Evolutionary conservation across 2,329 filamentous ascomycete genomes (phyloP).

Genomic region (Aureobasidium sp.): DNA sequence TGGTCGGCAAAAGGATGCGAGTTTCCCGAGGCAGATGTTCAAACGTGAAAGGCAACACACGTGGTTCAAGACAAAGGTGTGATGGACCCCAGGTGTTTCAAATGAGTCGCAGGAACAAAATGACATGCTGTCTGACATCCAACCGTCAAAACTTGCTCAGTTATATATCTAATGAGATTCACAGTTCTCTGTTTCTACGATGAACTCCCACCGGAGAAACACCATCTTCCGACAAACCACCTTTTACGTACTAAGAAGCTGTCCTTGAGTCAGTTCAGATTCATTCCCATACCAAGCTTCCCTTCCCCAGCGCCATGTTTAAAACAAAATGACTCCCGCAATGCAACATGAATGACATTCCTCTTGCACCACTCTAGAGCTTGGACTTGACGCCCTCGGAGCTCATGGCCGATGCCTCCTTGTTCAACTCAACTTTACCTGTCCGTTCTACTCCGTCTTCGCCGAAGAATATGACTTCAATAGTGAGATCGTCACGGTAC

Average conservation of each 20-base stretch:
- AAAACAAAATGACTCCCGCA: neutral
- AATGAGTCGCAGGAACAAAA: neutral
- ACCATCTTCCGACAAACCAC: neutral
- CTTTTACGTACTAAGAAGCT: neutral
- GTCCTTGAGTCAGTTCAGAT: neutral
- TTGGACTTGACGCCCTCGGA: slow-evolving; percentile 16
- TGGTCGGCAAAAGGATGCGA: too few relatives aligned
- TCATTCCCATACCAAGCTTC: neutral
- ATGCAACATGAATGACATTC: neutral
- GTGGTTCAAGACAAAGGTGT: too few relatives aligned
- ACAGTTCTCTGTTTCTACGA: neutral
- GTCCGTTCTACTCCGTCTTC: slow-evolving; percentile 62
- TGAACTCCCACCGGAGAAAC: neutral
- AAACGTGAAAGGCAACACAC: too few relatives aligned
- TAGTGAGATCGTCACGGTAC: slow-evolving; percentile 91
- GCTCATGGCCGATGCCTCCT: slow-evolving; percentile 59
- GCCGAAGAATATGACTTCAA: slow-evolving; percentile 98
- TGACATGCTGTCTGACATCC: neutral
- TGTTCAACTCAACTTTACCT: slow-evolving; percentile 73
- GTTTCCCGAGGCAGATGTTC: too few relatives aligned
- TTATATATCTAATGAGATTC: neutral
- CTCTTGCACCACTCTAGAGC: slow-evolving; percentile 11
- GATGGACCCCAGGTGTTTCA: neutral
- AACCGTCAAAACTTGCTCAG: neutral
- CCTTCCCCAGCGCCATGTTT: neutral